These are phyloP conservation scores for Haematococcus lacustris DNA, from an alignment of 139 green algal genomes.

Conservation along the genomic window DNA sequence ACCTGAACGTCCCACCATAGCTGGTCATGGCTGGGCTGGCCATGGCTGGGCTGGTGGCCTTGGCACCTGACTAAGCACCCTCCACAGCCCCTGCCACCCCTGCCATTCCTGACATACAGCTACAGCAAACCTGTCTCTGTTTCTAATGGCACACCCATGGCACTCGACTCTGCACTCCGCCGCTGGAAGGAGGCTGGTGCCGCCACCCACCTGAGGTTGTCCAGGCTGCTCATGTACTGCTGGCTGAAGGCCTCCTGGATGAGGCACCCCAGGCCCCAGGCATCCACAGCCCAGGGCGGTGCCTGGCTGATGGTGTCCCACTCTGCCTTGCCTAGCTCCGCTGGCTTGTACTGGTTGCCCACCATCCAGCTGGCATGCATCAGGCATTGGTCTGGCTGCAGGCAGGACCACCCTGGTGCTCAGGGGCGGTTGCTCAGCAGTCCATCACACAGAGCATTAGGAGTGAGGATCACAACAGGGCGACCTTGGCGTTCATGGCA, in stretches of 20 bases:
- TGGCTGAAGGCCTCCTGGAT: conserved; percentile 76
- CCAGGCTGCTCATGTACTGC: conserved; percentile 26
- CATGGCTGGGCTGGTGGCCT: too few species aligned
- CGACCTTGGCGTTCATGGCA: too few species aligned
- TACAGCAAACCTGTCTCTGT: not conserved
- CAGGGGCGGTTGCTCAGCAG: too few species aligned
- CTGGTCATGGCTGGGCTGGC: too few species aligned
- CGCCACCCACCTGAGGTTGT: conserved; percentile 30
- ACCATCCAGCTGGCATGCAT: conserved; percentile 50
- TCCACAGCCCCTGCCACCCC: too few species aligned
- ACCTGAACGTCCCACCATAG: too few species aligned
- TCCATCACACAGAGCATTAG: too few species aligned
- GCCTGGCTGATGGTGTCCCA: conserved; percentile 63
- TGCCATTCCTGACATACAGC: too few species aligned
- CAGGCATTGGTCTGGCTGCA: conserved; percentile 1
- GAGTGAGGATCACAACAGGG: too few species aligned
- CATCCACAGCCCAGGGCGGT: conserved; percentile 90
- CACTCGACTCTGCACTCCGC: not conserved
- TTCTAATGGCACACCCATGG: not conserved
- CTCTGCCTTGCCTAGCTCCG: conserved; percentile 76
- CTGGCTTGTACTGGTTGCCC: conserved; percentile 79
- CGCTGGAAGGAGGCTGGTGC: not conserved
- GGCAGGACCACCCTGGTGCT: too few species aligned
- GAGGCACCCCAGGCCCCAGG: conserved; percentile 79
- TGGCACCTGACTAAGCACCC: too few species aligned